Evolutionary conservation across 306 rosid species (phyloP).

Genomic region (Datisca glomerata): DNA sequence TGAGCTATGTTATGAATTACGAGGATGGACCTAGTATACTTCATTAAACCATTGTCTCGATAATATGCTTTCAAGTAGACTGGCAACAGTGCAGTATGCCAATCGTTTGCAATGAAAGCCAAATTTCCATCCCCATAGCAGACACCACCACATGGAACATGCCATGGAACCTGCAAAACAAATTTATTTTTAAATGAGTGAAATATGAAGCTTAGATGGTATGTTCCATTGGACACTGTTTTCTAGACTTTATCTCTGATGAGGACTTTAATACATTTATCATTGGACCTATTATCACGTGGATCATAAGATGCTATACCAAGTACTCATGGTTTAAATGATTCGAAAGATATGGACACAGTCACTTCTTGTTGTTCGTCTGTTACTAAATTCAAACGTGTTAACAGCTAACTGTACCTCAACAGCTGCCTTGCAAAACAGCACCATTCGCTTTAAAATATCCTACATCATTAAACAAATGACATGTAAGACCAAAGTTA

Average conservation of each 20-base stretch:
- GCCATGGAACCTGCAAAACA: constrained; percentile 88
- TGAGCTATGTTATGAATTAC: constrained; percentile 98
- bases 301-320: no score
- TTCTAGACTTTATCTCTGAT: no score
- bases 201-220: no score
- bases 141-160: constrained; percentile 88
- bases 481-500: constrained; percentile 17
- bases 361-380: no score
- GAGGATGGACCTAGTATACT: constrained; percentile 61
- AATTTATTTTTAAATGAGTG: no score
- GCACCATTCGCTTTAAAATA: constrained; percentile 70
- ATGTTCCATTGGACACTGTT: no score
- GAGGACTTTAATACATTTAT: no score
- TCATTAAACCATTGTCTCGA: constrained; percentile 78
- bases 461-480: constrained; percentile 54
- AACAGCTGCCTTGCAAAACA: constrained; percentile 90
- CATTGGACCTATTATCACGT: no score
- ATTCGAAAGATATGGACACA: no score
- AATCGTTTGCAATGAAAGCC: constrained; percentile 89
- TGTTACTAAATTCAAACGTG: background rate
- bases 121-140: constrained; percentile 99
- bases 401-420: constrained; percentile 44
- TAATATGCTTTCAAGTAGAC: constrained; percentile 85
- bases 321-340: no score
- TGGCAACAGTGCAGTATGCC: constrained; percentile 95